A percentile compares a stretch with the other conserved stretches of the same genome.
Conservation (phyloP, 768 basidiomycete species). For the Multifurca ochricompacta region DNA sequence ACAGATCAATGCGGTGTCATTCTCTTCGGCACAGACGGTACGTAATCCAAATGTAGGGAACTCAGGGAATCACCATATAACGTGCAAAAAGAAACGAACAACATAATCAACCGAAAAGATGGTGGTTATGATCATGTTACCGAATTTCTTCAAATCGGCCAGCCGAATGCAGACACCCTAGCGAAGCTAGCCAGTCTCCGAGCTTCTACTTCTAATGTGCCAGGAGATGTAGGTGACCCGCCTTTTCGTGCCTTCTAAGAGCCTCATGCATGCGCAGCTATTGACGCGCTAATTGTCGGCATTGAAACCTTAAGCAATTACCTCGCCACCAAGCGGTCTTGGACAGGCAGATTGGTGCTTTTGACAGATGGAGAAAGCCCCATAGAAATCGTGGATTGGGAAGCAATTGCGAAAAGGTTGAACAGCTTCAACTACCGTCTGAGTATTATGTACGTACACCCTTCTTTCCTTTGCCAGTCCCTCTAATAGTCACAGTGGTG, state of each 20-base stretch:
- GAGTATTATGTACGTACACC: slow-evolving; percentile 57
- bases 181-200: slow-evolving; percentile 53
- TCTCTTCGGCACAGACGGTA: slow-evolving; percentile 76
- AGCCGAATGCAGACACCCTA: slow-evolving; percentile 59
- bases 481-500: slow-evolving; percentile 47
- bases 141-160: slow-evolving; percentile 61
- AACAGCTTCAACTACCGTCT: slow-evolving; percentile 48
- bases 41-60: slow-evolving; percentile 18
- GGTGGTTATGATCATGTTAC: slow-evolving; percentile 69
- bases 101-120: slow-evolving; percentile 49
- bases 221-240: slow-evolving; percentile 54
- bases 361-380: slow-evolving; percentile 81
- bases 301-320: slow-evolving; percentile 70
- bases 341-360: slow-evolving; percentile 78
- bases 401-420: slow-evolving; percentile 59
- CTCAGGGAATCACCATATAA: not conserved
- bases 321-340: slow-evolving; percentile 64
- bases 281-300: slow-evolving; percentile 83
- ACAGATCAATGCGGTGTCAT: slow-evolving; percentile 93
- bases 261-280: slow-evolving; percentile 37
- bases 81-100: slow-evolving; percentile 47
- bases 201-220: slow-evolving; percentile 48
- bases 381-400: slow-evolving; percentile 71
- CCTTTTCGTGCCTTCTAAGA: not conserved
- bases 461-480: not conserved